These are phyloP conservation scores for Gorgonomyces haynaldii DNA, from an alignment of 192 early-diverging fungal species.

Conservation along the genomic window DNA sequence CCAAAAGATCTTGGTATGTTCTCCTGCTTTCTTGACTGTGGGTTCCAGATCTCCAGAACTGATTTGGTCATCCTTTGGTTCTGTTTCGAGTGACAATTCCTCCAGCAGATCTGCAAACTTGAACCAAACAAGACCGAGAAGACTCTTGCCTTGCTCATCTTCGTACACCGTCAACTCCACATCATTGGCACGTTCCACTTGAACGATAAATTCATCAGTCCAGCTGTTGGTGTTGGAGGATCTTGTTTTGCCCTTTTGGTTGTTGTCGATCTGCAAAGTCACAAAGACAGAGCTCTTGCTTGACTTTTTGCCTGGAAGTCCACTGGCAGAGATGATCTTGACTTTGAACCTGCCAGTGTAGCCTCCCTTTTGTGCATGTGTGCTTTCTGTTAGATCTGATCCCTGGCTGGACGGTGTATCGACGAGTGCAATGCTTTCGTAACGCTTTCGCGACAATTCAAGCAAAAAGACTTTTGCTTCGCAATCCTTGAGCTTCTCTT, in stretches of 20 bases:
- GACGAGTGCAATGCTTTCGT: not conserved
- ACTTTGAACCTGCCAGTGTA: conserved; percentile 25
- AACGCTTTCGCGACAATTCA: conserved; percentile 5
- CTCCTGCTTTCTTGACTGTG: no score
- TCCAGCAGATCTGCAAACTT: conserved; percentile 79
- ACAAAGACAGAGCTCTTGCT: conserved; percentile 56
- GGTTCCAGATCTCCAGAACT: no score
- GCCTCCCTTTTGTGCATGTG: not conserved
- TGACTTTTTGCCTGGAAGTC: conserved; percentile 37
- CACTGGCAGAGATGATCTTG: conserved; percentile 19
- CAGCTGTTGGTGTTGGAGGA: conserved; percentile 54
- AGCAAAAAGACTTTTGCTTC: conserved; percentile 9
- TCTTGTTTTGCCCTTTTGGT: conserved; percentile 60
- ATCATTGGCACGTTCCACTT: conserved; percentile 82
- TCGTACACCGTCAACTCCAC: conserved; percentile 88
- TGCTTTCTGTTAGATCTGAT: not conserved
- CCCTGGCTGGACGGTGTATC: not conserved
- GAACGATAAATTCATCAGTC: conserved; percentile 77
- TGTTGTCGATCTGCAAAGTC: conserved; percentile 75
- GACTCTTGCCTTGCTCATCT: conserved; percentile 48
- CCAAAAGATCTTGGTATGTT: no score
- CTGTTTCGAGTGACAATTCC: conserved; percentile 33
- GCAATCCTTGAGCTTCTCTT: conserved; percentile 37
- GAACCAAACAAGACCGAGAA: conserved; percentile 85
- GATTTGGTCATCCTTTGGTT: no score